Evolutionary conservation across 1,284 basidiomycete genomes (phyloP).

Genomic region (Cutaneotrichosporon dermatis): DNA sequence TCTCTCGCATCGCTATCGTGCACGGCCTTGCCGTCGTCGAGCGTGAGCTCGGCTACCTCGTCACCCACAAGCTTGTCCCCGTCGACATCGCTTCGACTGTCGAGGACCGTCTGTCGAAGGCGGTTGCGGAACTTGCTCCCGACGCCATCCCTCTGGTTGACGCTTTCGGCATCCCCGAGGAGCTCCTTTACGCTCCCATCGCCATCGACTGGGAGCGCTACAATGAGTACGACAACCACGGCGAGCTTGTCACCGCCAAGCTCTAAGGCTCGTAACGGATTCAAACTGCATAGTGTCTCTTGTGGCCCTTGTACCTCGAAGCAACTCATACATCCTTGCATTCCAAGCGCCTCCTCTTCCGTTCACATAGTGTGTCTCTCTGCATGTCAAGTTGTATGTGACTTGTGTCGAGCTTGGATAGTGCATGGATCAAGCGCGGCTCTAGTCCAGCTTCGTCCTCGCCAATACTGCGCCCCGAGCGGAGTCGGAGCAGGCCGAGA

Average conservation of each 20-base stretch:
- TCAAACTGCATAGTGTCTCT: too few species aligned
- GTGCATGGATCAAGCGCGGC: too few species aligned
- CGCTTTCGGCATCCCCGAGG: conserved; percentile 12
- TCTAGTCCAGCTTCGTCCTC: too few species aligned
- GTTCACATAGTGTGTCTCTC: too few species aligned
- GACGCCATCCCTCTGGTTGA: conserved; percentile 10
- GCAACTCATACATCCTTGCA: too few species aligned
- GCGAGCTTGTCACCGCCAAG: conserved; percentile 13
- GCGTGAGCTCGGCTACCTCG: conserved; percentile 12
- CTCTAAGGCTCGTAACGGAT: not conserved
- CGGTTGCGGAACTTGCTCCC: conserved; percentile 1
- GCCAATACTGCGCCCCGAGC: too few species aligned
- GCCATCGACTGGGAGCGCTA: conserved; percentile 17
- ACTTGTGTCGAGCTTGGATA: too few species aligned
- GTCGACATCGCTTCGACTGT: not conserved
- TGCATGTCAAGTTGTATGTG: too few species aligned
- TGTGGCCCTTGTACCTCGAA: too few species aligned
- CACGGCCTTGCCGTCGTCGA: conserved; percentile 14
- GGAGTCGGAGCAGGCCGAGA: too few species aligned
- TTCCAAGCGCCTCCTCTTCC: too few species aligned
- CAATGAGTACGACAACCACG: conserved; percentile 18
- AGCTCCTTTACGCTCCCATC: conserved; percentile 13
- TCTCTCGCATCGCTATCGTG: conserved; percentile 6
- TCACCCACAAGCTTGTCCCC: conserved; percentile 6
- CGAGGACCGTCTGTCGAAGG: conserved; percentile 2